Conservation (phyloP, 805 yeast species). For the Metschnikowia cubensis region DNA sequence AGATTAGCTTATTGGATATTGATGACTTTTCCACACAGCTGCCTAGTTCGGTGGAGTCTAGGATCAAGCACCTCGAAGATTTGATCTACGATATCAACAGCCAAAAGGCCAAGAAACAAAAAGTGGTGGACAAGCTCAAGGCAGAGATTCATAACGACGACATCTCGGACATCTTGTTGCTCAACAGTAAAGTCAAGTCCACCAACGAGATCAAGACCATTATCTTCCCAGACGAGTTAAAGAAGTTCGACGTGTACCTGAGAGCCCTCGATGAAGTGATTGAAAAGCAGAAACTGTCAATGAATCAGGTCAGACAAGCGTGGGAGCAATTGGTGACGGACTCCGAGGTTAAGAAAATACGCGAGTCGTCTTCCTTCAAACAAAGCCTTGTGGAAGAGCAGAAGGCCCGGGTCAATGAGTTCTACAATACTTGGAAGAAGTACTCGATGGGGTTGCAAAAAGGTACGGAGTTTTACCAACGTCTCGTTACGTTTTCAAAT, state of each 20-base stretch:
- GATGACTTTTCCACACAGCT: constrained; percentile 43
- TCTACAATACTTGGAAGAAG: constrained; percentile 54
- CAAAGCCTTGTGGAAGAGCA: constrained; percentile 30
- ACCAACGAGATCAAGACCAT: constrained; percentile 53
- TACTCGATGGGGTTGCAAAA: constrained; percentile 55
- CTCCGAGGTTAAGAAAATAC: constrained; percentile 37
- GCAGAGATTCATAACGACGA: constrained; percentile 74
- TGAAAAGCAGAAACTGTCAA: constrained; percentile 55
- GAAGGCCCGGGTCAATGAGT: constrained; percentile 37
- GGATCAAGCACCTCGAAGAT: constrained; percentile 52
- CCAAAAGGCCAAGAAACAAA: constrained; percentile 59
- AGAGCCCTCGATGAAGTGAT: constrained; percentile 64
- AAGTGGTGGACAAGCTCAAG: constrained; percentile 63
- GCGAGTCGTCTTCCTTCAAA: constrained; percentile 38
- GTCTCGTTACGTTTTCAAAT: constrained; percentile 37
- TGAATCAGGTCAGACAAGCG: constrained; percentile 27
- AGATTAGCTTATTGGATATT: constrained; percentile 58
- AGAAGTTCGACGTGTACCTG: constrained; percentile 68
- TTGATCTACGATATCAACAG: constrained; percentile 56
- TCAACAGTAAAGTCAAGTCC: constrained; percentile 54
- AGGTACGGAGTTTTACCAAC: constrained; percentile 62
- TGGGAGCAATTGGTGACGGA: constrained; percentile 30
- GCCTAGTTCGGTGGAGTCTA: constrained; percentile 24
- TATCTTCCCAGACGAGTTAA: constrained; percentile 65
- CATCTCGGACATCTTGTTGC: constrained; percentile 68